Base-by-base conservation (phyloP, 176 grass and related monocot genomes). In the Neostapfia colusana region DNA sequence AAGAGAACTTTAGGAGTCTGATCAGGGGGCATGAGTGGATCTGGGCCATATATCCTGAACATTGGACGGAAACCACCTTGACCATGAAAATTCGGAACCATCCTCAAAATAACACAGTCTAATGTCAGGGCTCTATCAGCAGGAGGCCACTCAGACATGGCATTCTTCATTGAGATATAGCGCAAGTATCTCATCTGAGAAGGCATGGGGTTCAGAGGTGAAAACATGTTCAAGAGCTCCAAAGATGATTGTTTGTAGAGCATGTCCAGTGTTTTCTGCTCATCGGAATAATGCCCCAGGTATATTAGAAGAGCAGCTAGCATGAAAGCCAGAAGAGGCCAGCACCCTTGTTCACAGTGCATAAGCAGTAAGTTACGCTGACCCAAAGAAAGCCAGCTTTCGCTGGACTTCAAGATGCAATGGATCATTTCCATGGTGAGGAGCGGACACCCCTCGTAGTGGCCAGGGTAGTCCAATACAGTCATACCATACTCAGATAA, bases 151-250 rank as follows among this genome's bases (percentile, higher is more conserved):
- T 97, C 87, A 26, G 75, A 86, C 69, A 84, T 83, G 82, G 86
- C 91, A 89, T 89, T 95, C 81, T 87, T 86, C 39, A 55, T 91
- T 2, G 87, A 93, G 74, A 97, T 84, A 84, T 97, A 97, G 36
- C 68, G 84, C 84, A 97, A 79, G 65, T 97, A 97, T 88, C 94
- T 93, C 42, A 93, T 77, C 69, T 97, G 94, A 81, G 94, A 97
- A 51, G 94, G 91, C 79, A 91, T 75, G 6, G 95, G 79, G 82
- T 92, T 85, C 69, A 97, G 43, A 63, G 91, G 91, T 53, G 84
- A 89, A 71, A 93, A 84, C 75, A 90, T 85, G 62, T 92, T 81
- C 82, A 97, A 66, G 49, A 93, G 73, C 84, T 93, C 83, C 53
- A 43, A 37, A 39, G 95, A 67, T 0, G 91, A 88, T 86, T 97